phyloP scores from a whole-genome alignment of 768 basidiomycete genomes.

The Mycena rosella region DNA sequence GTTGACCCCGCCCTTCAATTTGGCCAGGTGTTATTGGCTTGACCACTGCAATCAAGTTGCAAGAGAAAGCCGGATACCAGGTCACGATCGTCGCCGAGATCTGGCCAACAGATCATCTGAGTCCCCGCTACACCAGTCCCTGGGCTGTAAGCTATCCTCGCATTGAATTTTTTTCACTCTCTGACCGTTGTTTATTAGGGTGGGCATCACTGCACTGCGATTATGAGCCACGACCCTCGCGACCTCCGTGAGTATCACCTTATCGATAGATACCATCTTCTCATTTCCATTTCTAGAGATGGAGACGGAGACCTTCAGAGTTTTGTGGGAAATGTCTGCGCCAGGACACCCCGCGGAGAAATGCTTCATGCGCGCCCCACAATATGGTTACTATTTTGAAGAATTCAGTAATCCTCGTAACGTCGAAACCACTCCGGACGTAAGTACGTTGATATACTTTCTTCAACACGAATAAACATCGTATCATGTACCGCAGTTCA shows the following conservation, averaged over 20 bases:
- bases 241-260: conserved; percentile 20
- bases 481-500: conserved; percentile 22
- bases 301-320: conserved; percentile 66
- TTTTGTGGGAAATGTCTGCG: conserved; percentile 65
- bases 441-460: conserved; percentile 38
- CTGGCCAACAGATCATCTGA: conserved; percentile 64
- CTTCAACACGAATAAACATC: background rate
- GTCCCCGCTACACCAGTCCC: conserved; percentile 65
- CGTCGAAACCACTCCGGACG: conserved; percentile 54
- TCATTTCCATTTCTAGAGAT: conserved; percentile 51
- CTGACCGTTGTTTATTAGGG: conserved; percentile 51
- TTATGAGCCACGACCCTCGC: conserved; percentile 14
- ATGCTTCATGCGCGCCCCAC: conserved; percentile 62
- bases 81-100: conserved; percentile 67
- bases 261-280: background rate
- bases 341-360: conserved; percentile 53
- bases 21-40: conserved; percentile 67
- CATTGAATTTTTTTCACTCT: background rate
- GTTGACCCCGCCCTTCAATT: background rate
- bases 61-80: conserved; percentile 58
- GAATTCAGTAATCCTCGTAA: conserved; percentile 39
- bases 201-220: conserved; percentile 64
- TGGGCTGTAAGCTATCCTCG: conserved; percentile 63
- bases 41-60: conserved; percentile 65
- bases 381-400: conserved; percentile 58